A percentile compares a stretch with the other conserved stretches of the same genome.
These are phyloP conservation scores for Xylaria sp. DNA, from an alignment of 495 filamentous ascomycete genomes.

Conservation along the genomic window DNA sequence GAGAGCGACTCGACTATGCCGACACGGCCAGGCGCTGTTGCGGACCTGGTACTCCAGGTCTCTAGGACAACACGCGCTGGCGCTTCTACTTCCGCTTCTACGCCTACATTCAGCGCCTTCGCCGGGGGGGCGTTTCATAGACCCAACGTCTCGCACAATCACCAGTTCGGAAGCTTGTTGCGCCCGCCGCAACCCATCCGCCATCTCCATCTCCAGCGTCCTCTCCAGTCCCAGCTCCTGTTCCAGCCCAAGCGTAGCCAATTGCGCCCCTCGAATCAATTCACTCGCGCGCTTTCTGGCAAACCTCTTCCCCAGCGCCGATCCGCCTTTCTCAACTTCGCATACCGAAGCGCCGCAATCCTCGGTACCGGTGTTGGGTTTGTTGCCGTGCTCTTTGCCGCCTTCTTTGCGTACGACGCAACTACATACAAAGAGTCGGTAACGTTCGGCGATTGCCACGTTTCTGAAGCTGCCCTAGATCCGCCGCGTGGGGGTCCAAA, in stretches of 20 bases:
- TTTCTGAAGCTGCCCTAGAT: constrained; percentile 81
- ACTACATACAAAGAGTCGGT: constrained; percentile 78
- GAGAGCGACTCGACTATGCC: constrained; percentile 23
- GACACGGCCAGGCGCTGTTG: constrained; percentile 17
- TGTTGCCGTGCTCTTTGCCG: constrained; percentile 62
- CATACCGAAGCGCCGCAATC: constrained; percentile 57
- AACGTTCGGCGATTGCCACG: constrained; percentile 72
- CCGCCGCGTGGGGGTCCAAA: constrained; percentile 91
- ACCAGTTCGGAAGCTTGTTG: constrained; percentile 32
- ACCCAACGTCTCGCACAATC: neutral
- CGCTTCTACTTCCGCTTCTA: neutral
- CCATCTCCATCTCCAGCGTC: neutral
- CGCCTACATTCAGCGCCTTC: too few relatives aligned
- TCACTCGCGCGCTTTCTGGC: constrained; percentile 51
- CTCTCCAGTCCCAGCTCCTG: too few relatives aligned
- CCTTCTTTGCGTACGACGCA: constrained; percentile 94
- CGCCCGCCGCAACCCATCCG: constrained; percentile 22
- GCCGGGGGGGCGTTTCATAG: neutral
- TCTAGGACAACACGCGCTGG: neutral
- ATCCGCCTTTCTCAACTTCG: constrained; percentile 55
- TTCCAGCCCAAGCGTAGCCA: constrained; percentile 22
- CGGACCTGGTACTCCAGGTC: constrained; percentile 23
- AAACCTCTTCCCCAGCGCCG: constrained; percentile 55
- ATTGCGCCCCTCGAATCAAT: constrained; percentile 29
- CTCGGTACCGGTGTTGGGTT: constrained; percentile 57